Percentiles rank a stretch among this genome's conserved stretches.
These are phyloP conservation scores for Linderniella brevidens DNA, from an alignment of 257 asterid species.

Conservation along the genomic window DNA sequence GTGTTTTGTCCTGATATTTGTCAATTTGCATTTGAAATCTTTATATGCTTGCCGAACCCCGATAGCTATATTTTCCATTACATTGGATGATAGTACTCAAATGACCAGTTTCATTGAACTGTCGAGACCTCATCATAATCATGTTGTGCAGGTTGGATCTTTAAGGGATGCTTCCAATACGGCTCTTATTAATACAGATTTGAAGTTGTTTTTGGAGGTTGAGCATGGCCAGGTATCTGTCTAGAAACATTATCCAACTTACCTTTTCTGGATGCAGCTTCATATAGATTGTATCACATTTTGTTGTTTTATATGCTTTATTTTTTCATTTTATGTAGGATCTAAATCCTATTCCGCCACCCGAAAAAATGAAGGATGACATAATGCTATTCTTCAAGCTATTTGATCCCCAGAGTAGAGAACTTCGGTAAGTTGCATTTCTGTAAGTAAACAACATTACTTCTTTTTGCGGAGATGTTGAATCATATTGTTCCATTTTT, in stretches of 20 bases:
- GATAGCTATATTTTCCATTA: background rate
- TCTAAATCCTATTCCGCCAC: slow-evolving; percentile 46
- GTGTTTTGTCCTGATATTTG: no score
- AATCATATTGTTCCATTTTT: background rate
- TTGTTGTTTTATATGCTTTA: no score
- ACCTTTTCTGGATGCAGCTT: slow-evolving; percentile 2
- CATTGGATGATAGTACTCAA: background rate
- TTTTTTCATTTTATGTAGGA: slow-evolving; percentile 32
- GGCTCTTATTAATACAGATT: slow-evolving; percentile 65
- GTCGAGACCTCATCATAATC: no score
- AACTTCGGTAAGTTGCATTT: slow-evolving; percentile 36
- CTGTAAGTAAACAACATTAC: slow-evolving; percentile 27
- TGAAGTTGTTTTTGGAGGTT: slow-evolving; percentile 79
- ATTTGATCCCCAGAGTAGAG: slow-evolving; percentile 89
- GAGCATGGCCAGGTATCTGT: slow-evolving; percentile 49
- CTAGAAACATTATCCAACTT: slow-evolving; percentile 1
- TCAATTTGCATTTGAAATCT: no score
- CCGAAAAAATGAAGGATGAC: slow-evolving; percentile 70
- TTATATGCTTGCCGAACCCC: no score
- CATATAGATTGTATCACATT: no score
- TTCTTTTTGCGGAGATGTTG: no score
- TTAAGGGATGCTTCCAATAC: slow-evolving; percentile 74
- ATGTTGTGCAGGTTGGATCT: slow-evolving; percentile 24
- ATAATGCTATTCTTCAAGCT: slow-evolving; percentile 76
- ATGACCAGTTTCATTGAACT: slow-evolving; percentile 1